These are phyloP conservation scores for Apiospora kogelbergensis DNA, from an alignment of 2,329 filamentous ascomycete genomes.

Conservation along the genomic window DNA sequence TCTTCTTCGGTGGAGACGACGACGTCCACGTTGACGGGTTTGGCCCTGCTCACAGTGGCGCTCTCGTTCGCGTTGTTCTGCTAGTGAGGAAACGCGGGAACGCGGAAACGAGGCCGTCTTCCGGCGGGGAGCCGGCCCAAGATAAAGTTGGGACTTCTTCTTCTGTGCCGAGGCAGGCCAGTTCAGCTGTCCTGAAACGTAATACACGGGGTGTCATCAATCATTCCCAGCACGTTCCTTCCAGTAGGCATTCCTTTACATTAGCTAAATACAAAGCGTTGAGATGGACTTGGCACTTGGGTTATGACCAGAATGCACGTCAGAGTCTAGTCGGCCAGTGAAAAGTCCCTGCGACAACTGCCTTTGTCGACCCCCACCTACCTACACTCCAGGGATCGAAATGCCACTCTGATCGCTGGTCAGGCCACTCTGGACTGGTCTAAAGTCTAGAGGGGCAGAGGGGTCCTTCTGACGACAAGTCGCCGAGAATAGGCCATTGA, in stretches of 20 bases:
- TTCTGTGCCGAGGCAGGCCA: not conserved
- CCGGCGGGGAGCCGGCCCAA: not conserved
- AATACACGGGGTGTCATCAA: no score
- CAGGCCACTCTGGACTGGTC: not conserved
- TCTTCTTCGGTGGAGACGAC: not conserved
- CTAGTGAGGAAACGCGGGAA: not conserved
- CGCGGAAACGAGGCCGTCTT: not conserved
- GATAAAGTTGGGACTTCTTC: not conserved
- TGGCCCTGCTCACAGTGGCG: not conserved
- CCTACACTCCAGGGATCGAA: not conserved
- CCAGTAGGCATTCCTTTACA: no score
- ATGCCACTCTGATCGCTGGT: not conserved
- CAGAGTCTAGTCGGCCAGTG: no score
- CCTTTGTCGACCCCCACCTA: not conserved
- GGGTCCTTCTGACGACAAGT: not conserved
- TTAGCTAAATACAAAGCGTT: no score
- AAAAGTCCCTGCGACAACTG: not conserved
- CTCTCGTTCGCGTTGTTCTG: not conserved
- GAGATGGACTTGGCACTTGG: no score
- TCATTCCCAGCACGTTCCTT: no score
- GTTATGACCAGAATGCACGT: no score
- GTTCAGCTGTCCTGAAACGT: no score
- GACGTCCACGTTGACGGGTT: not conserved
- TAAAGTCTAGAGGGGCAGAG: no score
- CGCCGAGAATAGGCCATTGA: not conserved